phyloP scores from a whole-genome alignment of 495 filamentous ascomycete genomes.

The Penicillium tannophilum region DNA sequence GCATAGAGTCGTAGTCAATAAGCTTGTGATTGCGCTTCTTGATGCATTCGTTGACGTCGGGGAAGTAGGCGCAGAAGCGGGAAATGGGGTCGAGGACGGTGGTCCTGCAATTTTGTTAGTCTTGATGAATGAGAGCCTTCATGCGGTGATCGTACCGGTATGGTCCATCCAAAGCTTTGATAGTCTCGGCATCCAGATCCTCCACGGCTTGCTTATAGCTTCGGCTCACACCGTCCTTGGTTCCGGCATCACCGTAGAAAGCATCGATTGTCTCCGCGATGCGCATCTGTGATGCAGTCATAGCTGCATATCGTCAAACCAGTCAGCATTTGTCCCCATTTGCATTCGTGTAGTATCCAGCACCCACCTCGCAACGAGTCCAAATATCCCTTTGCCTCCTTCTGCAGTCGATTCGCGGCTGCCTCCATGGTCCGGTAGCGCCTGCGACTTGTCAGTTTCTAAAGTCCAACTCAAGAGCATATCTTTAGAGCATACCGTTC shows the following conservation, averaged over 20 bases:
- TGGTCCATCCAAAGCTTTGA: slow-evolving; percentile 97
- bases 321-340: slow-evolving; percentile 5
- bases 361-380: slow-evolving; percentile 85
- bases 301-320: slow-evolving; percentile 57
- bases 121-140: not conserved
- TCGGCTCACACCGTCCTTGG: slow-evolving; percentile 89
- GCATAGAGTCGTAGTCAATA: slow-evolving; percentile 94
- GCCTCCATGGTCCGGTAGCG: slow-evolving; percentile 97
- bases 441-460: slow-evolving; percentile 39
- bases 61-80: slow-evolving; percentile 97
- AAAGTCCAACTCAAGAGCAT: not conserved
- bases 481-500: slow-evolving; percentile 63
- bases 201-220: slow-evolving; percentile 98
- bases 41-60: slow-evolving; percentile 98
- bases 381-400: slow-evolving; percentile 96
- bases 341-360: not conserved
- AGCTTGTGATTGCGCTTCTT: slow-evolving; percentile 98
- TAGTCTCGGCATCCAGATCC: slow-evolving; percentile 95
- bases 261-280: slow-evolving; percentile 99
- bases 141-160: slow-evolving; percentile 62
- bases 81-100: slow-evolving; percentile 95
- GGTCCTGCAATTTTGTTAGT: slow-evolving; percentile 52
- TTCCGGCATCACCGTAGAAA: slow-evolving; percentile 95
- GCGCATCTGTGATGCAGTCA: slow-evolving; percentile 99
- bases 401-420: slow-evolving; percentile 86